A percentile compares a stretch with the other conserved stretches of the same genome.
Evolutionary conservation across 75 land plant genomes (phyloP).

Genomic region (Chamaecyparis obtusa): DNA sequence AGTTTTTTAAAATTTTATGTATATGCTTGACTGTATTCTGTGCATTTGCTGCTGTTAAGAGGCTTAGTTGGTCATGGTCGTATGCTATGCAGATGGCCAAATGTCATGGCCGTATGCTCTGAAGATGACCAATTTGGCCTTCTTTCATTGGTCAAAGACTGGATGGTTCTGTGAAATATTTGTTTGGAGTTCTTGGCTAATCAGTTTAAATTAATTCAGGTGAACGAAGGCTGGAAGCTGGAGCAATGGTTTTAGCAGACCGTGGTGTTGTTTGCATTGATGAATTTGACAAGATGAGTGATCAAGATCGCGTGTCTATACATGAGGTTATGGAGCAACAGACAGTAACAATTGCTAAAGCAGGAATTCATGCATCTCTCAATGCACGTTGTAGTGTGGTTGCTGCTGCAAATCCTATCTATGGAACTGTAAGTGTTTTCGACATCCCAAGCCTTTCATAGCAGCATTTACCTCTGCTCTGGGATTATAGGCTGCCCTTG

Average conservation of each 20-base stretch:
- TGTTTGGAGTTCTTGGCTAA: not conserved
- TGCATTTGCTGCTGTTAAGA: not conserved
- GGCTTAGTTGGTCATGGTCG: not conserved
- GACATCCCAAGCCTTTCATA: not conserved
- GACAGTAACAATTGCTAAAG: constrained; percentile 99
- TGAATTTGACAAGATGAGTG: constrained; percentile 99
- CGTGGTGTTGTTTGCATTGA: constrained; percentile 98
- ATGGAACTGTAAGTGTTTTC: constrained; percentile 83
- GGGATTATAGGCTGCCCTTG: not conserved
- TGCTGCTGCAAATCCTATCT: constrained; percentile 99
- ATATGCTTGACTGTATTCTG: not conserved
- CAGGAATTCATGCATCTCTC: constrained; percentile 98
- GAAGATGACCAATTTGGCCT: no score
- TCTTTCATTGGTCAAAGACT: not conserved
- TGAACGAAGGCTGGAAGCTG: constrained; percentile 97
- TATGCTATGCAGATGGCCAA: no score
- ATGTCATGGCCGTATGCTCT: not conserved
- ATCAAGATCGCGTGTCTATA: constrained; percentile 94
- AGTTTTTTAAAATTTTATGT: not conserved
- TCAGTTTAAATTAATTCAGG: constrained; percentile 37
- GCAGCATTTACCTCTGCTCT: not conserved
- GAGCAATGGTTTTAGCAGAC: constrained; percentile 99
- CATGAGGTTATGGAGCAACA: constrained; percentile 99
- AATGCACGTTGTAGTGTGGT: constrained; percentile 99
- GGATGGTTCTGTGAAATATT: no score